A percentile compares a stretch with the other conserved stretches of the same genome.
These are phyloP conservation scores for Globisporangium nunn DNA, from an alignment of 352 stramenopile genomes.

Conservation along the genomic window DNA sequence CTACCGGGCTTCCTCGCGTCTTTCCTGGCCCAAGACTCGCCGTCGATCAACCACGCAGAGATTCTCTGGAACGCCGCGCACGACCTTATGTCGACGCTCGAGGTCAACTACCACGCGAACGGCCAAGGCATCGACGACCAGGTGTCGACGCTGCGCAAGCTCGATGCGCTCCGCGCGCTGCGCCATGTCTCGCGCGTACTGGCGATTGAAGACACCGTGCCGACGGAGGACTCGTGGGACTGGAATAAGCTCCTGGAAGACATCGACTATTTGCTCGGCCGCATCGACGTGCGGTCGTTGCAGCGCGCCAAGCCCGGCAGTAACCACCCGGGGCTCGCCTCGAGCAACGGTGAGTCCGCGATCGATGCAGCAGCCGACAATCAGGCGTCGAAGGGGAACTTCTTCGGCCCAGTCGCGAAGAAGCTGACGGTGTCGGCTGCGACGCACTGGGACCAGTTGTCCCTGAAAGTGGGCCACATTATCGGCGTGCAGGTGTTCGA, in stretches of 20 bases:
- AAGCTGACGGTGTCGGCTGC: slow-evolving; percentile 12
- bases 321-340: slow-evolving; percentile 10
- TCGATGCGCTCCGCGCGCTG: slow-evolving; percentile 56
- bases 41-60: slow-evolving; percentile 87
- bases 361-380: not conserved
- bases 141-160: slow-evolving; percentile 46
- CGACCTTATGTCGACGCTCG: slow-evolving; percentile 84
- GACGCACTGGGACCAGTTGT: slow-evolving; percentile 63
- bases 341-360: not conserved
- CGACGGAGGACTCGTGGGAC: slow-evolving; percentile 71
- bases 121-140: slow-evolving; percentile 31
- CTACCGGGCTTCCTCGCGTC: slow-evolving; percentile 85
- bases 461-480: slow-evolving; percentile 47
- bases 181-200: slow-evolving; percentile 56
- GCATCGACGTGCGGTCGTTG: slow-evolving; percentile 44
- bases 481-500: slow-evolving; percentile 75
- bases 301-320: slow-evolving; percentile 17
- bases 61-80: slow-evolving; percentile 91
- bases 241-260: slow-evolving; percentile 74
- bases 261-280: slow-evolving; percentile 57
- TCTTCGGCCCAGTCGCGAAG: slow-evolving; percentile 2
- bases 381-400: not conserved
- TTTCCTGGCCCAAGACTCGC: slow-evolving; percentile 86
- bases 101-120: slow-evolving; percentile 65
- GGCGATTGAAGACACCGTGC: slow-evolving; percentile 59